Conservation (phyloP, 2,329 filamentous ascomycete genomes). For the Microdochium trichocladiopsis region DNA sequence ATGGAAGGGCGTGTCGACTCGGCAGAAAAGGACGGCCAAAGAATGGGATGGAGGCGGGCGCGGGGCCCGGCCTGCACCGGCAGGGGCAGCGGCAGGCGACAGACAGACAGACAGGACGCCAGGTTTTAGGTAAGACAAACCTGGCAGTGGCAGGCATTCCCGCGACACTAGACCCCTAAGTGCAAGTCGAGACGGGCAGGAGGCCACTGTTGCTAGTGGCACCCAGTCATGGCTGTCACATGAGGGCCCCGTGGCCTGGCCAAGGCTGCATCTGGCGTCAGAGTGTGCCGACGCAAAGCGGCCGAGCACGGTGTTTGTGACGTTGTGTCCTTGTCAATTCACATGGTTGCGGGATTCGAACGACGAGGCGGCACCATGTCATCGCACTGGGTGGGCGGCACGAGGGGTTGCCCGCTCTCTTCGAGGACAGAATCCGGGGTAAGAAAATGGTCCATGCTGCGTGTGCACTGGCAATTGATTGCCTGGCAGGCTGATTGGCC, state of each 20-base stretch:
- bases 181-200: conserved; percentile 41
- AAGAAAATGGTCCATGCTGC: too few species aligned
- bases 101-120: conserved; percentile 1
- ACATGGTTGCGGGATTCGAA: too few species aligned
- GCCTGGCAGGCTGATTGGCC: too few species aligned
- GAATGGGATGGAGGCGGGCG: neutral
- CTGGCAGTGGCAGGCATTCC: conserved; percentile 8
- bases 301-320: neutral
- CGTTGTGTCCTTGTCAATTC: neutral
- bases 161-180: conserved; percentile 45
- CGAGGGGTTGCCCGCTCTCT: too few species aligned
- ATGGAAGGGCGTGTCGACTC: too few species aligned
- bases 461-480: too few species aligned
- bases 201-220: neutral
- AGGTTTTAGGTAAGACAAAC: conserved; percentile 19
- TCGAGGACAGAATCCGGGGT: too few species aligned
- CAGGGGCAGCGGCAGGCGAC: conserved; percentile 1
- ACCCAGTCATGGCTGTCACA: neutral
- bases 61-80: neutral
- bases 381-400: too few species aligned
- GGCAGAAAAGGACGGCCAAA: neutral
- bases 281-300: conserved; percentile 6
- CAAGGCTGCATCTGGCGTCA: conserved; percentile 5
- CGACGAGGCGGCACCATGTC: too few species aligned
- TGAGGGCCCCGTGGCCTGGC: neutral